These are phyloP conservation scores for Herpetospermum pedunculosum DNA, from an alignment of 306 rosid genomes.

Conservation along the genomic window DNA sequence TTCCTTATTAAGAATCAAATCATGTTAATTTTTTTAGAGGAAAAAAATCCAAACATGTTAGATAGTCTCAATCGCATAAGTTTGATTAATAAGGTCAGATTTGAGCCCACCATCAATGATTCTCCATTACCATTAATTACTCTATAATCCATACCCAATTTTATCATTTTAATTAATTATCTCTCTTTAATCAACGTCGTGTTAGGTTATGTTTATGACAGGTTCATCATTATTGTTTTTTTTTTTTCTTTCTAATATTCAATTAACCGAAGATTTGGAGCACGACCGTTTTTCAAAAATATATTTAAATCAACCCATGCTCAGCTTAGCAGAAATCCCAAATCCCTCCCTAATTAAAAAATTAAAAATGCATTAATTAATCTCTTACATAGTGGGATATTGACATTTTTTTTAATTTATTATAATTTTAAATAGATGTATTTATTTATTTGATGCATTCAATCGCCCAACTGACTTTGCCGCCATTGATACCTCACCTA, in stretches of 20 bases:
- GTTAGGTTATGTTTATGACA: not conserved
- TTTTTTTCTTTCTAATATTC: not conserved
- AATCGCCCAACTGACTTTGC: constrained; percentile 3
- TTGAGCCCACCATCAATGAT: not conserved
- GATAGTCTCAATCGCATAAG: constrained; percentile 9
- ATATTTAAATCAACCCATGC: not conserved
- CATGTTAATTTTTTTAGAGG: not conserved
- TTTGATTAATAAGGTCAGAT: not conserved
- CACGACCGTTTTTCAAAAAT: not conserved
- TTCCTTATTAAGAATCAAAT: constrained; percentile 10
- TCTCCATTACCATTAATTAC: not conserved
- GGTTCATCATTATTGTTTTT: not conserved
- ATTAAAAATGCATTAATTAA: not conserved
- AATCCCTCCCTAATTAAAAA: not conserved
- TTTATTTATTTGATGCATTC: not conserved
- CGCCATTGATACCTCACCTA: constrained; percentile 10
- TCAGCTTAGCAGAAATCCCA: not conserved
- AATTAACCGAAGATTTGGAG: not conserved
- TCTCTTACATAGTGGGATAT: not conserved
- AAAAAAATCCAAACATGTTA: constrained; percentile 1
- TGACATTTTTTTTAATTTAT: not conserved
- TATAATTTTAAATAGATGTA: not conserved
- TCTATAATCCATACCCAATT: not conserved
- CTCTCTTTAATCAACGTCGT: not conserved
- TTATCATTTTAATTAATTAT: not conserved